Evolutionary conservation across 306 rosid species (phyloP).

Genomic region (Inga leiocalycina): DNA sequence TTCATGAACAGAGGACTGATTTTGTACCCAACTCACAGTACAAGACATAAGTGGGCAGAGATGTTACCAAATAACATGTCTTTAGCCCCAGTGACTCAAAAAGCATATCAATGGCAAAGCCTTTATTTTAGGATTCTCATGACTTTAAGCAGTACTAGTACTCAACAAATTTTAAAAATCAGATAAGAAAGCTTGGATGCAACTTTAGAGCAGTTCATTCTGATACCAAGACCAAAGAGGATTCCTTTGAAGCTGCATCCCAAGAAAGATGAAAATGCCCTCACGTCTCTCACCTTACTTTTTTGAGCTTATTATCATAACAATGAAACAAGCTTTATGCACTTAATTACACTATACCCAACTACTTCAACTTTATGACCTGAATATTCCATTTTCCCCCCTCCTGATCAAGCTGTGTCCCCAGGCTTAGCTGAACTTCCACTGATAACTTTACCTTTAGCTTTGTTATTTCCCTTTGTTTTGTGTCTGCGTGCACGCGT

Average conservation of each 20-base stretch:
- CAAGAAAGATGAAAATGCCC: neutral
- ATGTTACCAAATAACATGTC: neutral
- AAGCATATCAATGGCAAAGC: neutral
- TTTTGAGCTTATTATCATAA: neutral
- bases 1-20: neutral
- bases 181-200: neutral
- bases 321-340: neutral
- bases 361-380: slow-evolving; percentile 23
- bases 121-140: neutral
- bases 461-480: neutral
- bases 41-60: neutral
- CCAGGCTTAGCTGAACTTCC: slow-evolving; percentile 14
- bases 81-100: neutral
- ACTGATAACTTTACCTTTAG: slow-evolving; percentile 15
- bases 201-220: neutral
- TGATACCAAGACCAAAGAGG: neutral
- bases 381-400: neutral
- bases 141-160: neutral
- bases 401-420: slow-evolving; percentile 15
- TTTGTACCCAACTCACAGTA: neutral
- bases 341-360: neutral
- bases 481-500: slow-evolving; percentile 48
- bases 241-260: neutral
- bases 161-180: neutral
- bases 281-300: neutral